Conservation (phyloP, 2,329 filamentous ascomycete species). For the Blastomyces parvus region DNA sequence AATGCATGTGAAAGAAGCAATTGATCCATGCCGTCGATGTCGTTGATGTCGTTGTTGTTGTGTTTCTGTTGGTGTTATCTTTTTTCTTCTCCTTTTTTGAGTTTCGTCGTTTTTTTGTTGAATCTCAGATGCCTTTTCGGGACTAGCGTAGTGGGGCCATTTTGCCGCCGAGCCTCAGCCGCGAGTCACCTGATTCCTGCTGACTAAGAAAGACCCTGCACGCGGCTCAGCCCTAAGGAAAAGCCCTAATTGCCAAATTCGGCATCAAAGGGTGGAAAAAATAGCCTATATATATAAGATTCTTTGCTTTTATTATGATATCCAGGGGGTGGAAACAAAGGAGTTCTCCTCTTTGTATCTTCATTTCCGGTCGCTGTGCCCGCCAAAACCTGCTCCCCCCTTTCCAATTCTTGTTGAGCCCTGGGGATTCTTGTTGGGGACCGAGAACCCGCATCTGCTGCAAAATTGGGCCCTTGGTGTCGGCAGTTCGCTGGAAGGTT, state of each 20-base stretch:
- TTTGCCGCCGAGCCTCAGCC: not conserved
- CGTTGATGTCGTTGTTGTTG: not conserved
- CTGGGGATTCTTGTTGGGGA: constrained; percentile 1
- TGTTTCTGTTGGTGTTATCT: too few relatives aligned
- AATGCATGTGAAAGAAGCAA: too few relatives aligned
- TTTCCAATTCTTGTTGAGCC: not conserved
- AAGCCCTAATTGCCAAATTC: not conserved
- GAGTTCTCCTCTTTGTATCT: too few relatives aligned
- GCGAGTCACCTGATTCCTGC: not conserved
- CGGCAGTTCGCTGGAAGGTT: not conserved
- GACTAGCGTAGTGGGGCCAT: not conserved
- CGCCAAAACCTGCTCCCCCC: not conserved
- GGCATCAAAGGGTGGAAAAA: not conserved
- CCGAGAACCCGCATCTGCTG: constrained; percentile 9
- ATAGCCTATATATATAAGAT: too few relatives aligned
- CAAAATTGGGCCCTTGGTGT: not conserved
- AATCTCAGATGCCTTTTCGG: not conserved
- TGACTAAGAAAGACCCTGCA: not conserved
- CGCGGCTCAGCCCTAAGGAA: not conserved
- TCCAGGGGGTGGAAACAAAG: too few relatives aligned
- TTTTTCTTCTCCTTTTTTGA: too few relatives aligned
- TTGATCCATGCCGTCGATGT: too few relatives aligned
- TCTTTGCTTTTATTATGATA: too few relatives aligned
- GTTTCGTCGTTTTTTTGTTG: not conserved
- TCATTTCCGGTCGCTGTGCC: not conserved